Evolutionary conservation across 305 asterid genomes (phyloP).

Genomic region (Ilex paraguariensis): DNA sequence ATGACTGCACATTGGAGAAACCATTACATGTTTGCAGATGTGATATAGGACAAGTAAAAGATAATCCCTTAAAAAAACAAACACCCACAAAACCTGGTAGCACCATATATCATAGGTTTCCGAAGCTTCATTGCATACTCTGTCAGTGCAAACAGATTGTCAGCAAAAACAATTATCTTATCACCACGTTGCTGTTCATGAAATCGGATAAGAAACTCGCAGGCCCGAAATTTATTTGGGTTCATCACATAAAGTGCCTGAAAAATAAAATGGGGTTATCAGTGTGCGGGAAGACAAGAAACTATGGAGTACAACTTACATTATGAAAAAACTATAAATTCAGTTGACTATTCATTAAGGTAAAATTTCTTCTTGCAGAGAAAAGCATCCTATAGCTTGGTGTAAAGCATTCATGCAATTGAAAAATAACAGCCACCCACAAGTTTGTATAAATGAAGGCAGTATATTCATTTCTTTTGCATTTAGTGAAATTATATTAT

Average conservation of each 20-base stretch:
- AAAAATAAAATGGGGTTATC: slow-evolving; percentile 14
- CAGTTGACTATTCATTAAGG: too few species aligned
- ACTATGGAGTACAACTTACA: too few species aligned
- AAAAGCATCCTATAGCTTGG: too few species aligned
- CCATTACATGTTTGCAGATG: slow-evolving; percentile 1
- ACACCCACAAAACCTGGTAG: slow-evolving; percentile 67
- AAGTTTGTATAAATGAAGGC: too few species aligned
- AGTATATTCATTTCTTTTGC: too few species aligned
- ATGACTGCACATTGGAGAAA: slow-evolving; percentile 35
- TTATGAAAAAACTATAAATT: too few species aligned
- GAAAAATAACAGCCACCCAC: too few species aligned
- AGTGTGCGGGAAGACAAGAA: too few species aligned
- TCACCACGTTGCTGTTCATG: slow-evolving; percentile 97
- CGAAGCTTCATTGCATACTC: slow-evolving; percentile 93
- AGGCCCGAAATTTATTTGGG: slow-evolving; percentile 96
- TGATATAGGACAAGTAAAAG: slow-evolving; percentile 15
- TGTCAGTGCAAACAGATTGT: slow-evolving; percentile 92
- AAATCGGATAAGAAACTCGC: slow-evolving; percentile 91
- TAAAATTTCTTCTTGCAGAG: too few species aligned
- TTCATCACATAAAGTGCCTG: slow-evolving; percentile 99
- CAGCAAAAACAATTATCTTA: slow-evolving; percentile 96
- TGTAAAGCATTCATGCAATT: too few species aligned
- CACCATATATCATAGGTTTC: slow-evolving; percentile 97
- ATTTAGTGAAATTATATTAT: too few species aligned
- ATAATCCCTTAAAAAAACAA: too few species aligned